Base-by-base conservation (phyloP, 2,329 filamentous ascomycete species). In the Colletotrichum sojae region DNA sequence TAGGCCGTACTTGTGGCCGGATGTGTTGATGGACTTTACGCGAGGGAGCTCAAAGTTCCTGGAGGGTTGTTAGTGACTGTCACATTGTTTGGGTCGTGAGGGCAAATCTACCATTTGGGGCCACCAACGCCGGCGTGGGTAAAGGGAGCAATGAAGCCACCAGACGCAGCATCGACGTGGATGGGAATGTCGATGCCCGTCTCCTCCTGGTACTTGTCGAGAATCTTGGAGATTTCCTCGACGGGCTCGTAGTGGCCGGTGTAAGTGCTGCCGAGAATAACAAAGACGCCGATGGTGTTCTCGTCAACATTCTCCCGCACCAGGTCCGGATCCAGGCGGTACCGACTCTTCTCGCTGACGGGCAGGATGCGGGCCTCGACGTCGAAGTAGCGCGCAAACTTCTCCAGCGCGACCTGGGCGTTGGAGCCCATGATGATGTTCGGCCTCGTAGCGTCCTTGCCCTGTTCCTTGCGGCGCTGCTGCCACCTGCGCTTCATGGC, bases 401-500 rank as follows among this genome's bases (percentile, higher is more conserved):
- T 93, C 79, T 92, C 89, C 49, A 93, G 83, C 0, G 91, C 91
- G 0, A 93, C 91, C 78, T 93, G 91, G 2, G 91, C 91, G 72
- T 92, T 93, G 25, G 89, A 85, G 1, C 90, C 91, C 91, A 94
- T 93, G 74, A 94, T 83, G 71, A 94, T 92, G 75, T 93, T 94
- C 1, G 91, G 91, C 39, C 86, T 88, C 1, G 79, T 83, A 1
- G 84, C 87, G 71, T 91, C 89, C 71, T 92, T 92, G 15, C 90
- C 90, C 45, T 85, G 85, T 0, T 82, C 84, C 63, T 80, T 82
- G 27, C 90, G 84, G 73, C 85, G 86, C 73, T 92, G 88, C 76
- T 93, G 90, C 91, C 91, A 93, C 20, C 89, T 83, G n/a, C 90
- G 84, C 82, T 93, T 93, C 91, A 94, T 92, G 4, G 91, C 91